phyloP scores from a whole-genome alignment of 345 rosid genomes.

The Rhodomyrtus tomentosa region DNA sequence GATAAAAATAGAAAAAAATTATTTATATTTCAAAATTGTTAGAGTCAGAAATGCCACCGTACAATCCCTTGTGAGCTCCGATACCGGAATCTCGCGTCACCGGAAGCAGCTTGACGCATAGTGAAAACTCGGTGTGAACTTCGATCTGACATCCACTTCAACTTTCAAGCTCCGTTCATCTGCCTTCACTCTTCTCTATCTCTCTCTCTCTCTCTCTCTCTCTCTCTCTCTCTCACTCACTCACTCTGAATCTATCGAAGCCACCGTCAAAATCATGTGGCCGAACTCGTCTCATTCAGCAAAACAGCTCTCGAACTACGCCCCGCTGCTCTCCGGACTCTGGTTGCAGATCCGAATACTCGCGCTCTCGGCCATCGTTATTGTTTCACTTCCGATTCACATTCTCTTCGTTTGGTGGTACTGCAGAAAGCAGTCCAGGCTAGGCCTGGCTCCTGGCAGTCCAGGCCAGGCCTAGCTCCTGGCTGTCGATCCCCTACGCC shows the following conservation, averaged over 20 bases:
- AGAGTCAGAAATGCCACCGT: too few species aligned
- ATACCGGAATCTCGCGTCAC: not conserved
- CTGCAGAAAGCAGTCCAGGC: constrained; percentile 15
- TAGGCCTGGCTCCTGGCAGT: constrained; percentile 17
- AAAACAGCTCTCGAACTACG: constrained; percentile 19
- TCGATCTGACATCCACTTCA: not conserved
- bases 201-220: not conserved
- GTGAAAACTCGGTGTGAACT: not conserved
- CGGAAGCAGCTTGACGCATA: not conserved
- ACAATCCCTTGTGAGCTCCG: too few species aligned
- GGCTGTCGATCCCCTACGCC: constrained; percentile 14
- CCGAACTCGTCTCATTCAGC: not conserved
- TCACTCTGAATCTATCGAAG: not conserved
- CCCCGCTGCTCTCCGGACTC: constrained; percentile 37
- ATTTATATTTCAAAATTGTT: too few species aligned
- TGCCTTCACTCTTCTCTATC: not conserved
- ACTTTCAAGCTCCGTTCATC: not conserved
- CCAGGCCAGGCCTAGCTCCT: constrained; percentile 14
- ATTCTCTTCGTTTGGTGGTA: constrained; percentile 15
- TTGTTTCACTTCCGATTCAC: constrained; percentile 9
- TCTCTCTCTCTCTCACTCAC: not conserved
- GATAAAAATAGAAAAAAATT: too few species aligned
- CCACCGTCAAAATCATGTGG: not conserved
- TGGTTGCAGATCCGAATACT: constrained; percentile 40
- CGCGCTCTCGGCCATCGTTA: constrained; percentile 6